Base-by-base conservation (phyloP, 306 rosid species). In the Abrus precatorius region DNA sequence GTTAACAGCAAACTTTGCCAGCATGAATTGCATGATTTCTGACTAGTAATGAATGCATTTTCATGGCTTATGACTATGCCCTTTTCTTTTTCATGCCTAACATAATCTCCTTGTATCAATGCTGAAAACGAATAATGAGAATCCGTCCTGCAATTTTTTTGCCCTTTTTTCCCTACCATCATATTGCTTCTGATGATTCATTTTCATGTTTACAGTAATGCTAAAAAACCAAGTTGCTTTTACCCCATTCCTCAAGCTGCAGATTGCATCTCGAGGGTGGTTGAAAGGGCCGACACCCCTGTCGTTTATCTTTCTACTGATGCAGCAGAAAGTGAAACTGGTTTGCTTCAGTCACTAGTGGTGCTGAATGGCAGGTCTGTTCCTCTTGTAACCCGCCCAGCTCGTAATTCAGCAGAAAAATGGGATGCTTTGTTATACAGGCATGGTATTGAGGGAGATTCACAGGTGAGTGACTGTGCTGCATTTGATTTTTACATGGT, bases 221-320 rank as follows among this genome's bases (percentile, higher is more conserved):
- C 79, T 27, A 93, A 95, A 57, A 87, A 77, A 53, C 92, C 88
- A 56, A 93, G 99, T 80, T 95, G 99, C 93, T 95, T 95, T 87
- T 93, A 85, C 87, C 98, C 99, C 83, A 90, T 95, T 84, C 99
- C 99, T 72, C 98, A 95, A 88, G 97, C 98, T 38, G 99, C 99
- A 14, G 91, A 91, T 50, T 95, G 99, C 96, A 83, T 93, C 66
- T 55, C 59, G 73, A 86, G 88, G 83, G 75, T 90, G 55, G 83
- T 91, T 80, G 97, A 93, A 75, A 89, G 87, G 80, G 92, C 92
- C 0, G 86, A 88, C 77, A 86, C 90, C 0, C 94, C 96, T 36
- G 83, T 93, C 69, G 69, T 93, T 49, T 95, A 93, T 88, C 99
- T 95, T 72, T 95, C 98, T 5, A 95, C 99, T 6, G 99, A 95